phyloP scores from a whole-genome alignment of 75 land plant species.

The Pinus taeda region DNA sequence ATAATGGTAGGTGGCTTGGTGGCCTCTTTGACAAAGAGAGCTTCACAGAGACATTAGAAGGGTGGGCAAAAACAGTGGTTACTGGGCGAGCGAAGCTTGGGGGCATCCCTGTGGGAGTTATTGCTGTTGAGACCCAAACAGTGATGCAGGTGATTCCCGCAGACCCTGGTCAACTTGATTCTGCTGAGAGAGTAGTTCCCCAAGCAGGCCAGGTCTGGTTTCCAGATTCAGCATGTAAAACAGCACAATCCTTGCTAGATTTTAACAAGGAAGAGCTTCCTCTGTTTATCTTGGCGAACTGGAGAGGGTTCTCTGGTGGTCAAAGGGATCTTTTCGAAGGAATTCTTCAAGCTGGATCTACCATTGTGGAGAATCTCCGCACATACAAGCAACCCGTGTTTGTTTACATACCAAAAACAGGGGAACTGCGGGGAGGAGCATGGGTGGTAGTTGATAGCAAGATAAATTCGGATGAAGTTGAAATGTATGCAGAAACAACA shows the following conservation, averaged over 20 bases:
- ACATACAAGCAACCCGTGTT: constrained; percentile 94
- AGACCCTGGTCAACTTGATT: constrained; percentile 97
- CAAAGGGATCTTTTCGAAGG: constrained; percentile 98
- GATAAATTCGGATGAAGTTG: constrained; percentile 90
- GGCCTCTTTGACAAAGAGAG: constrained; percentile 93
- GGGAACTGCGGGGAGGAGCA: constrained; percentile 97
- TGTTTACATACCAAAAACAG: constrained; percentile 91
- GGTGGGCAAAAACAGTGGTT: constrained; percentile 96
- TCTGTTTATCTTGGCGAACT: constrained; percentile 95
- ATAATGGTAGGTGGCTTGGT: constrained; percentile 74
- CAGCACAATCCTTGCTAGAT: constrained; percentile 88
- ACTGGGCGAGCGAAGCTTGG: constrained; percentile 96
- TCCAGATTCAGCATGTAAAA: constrained; percentile 97
- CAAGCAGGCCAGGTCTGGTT: constrained; percentile 99
- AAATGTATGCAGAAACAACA: constrained; percentile 92
- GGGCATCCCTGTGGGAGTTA: constrained; percentile 92
- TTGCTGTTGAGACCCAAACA: constrained; percentile 98
- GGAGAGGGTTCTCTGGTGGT: constrained; percentile 99
- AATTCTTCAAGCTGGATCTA: constrained; percentile 96
- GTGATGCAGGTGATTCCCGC: constrained; percentile 96
- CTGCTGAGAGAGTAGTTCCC: constrained; percentile 91
- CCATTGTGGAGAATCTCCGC: constrained; percentile 93
- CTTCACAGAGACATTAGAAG: constrained; percentile 91
- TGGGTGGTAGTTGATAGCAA: constrained; percentile 99
- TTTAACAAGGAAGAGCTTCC: constrained; percentile 97